Evolutionary conservation across 2,329 filamentous ascomycete genomes (phyloP).

Genomic region (Samsoniella hepiali): DNA sequence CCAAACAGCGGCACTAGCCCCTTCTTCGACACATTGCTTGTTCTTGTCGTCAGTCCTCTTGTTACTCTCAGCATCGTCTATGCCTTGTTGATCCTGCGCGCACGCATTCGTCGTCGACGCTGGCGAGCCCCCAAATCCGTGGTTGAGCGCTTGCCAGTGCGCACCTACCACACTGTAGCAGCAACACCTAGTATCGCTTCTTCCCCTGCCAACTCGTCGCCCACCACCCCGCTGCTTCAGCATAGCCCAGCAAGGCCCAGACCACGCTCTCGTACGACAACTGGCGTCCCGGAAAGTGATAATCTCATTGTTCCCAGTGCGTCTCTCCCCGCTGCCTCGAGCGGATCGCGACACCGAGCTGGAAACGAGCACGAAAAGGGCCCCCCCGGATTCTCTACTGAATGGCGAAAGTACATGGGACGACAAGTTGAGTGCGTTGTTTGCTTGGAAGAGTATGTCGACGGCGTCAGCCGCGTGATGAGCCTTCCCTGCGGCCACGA

Average conservation of each 20-base stretch:
- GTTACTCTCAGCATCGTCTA: slow-evolving; percentile 93
- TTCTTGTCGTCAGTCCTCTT: slow-evolving; percentile 90
- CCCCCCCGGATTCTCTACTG: slow-evolving; percentile 38
- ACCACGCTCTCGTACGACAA: slow-evolving; percentile 64
- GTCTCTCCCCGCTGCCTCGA: slow-evolving; percentile 37
- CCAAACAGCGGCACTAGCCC: slow-evolving; percentile 86
- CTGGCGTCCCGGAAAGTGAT: slow-evolving; percentile 53
- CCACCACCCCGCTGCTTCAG: slow-evolving; percentile 77
- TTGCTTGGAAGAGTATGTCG: slow-evolving; percentile 92
- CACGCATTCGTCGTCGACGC: slow-evolving; percentile 80
- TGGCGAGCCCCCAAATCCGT: slow-evolving; percentile 98
- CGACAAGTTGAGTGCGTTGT: slow-evolving; percentile 87
- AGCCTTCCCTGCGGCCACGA: slow-evolving; percentile 95
- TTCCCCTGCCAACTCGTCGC: slow-evolving; percentile 63
- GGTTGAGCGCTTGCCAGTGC: slow-evolving; percentile 88
- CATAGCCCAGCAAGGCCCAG: slow-evolving; percentile 50
- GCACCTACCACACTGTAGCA: slow-evolving; percentile 86
- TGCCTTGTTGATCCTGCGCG: slow-evolving; percentile 78
- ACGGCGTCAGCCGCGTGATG: slow-evolving; percentile 94
- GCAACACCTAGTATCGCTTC: slow-evolving; percentile 56
- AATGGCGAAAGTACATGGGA: slow-evolving; percentile 66
- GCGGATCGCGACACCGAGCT: slow-evolving; percentile 31
- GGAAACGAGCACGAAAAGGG: slow-evolving; percentile 49
- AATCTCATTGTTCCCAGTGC: slow-evolving; percentile 44
- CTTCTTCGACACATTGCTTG: slow-evolving; percentile 94